Evolutionary conservation across 495 filamentous ascomycete species (phyloP), one percentile per base, ranked within the genome.

Genomic region (Penicillium dipodomyicola): DNA sequence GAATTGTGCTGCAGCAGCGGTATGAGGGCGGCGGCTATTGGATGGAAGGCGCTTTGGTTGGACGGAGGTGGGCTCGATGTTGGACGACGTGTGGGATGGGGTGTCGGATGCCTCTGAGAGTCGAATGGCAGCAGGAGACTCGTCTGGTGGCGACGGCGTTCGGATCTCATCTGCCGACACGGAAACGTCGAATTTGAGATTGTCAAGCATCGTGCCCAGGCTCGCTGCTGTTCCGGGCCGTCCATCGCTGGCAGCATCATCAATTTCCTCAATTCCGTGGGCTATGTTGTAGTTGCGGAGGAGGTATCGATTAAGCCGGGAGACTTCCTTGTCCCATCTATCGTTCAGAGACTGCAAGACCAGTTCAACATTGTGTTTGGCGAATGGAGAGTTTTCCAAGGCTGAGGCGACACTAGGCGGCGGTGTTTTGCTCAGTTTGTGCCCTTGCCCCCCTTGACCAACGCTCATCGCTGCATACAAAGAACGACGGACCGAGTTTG

Each of bases 291-390:
- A 82, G 64, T 89, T 90, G 11, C 87, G 80, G 29, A 75, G 70
- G 17, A 89, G 77, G 59, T 85, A 88, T 49, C 77, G 71, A 17
- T 77, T 71, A 32, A 89, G 64, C 25, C 84, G 79, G 33, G 72
- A 70, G 20, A 80, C 72, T 64, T 89, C 84, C 5, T 71, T 65
- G 29, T 85, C 80, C 87, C 87, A 90, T 64, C 81, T 84, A 19
- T 79, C 77, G 44, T 79, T 77, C 35, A 90, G 63, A 0, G 84
- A 74, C 20, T 73, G 67, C 35, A 89, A 67, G n/a, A 81, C 77
- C 30, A 70, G 69, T 10, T 81, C 74, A 6, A 84, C 67, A 56
- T 86, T 82, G 35, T 82, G 75, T 7, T 69, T 61, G 20, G 75
- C 71, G 20, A 73, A 69, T n/a, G 63, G 59, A 4, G 68, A 62